Conservation (phyloP, 305 asterid genomes). For the Plantago coronopus region DNA sequence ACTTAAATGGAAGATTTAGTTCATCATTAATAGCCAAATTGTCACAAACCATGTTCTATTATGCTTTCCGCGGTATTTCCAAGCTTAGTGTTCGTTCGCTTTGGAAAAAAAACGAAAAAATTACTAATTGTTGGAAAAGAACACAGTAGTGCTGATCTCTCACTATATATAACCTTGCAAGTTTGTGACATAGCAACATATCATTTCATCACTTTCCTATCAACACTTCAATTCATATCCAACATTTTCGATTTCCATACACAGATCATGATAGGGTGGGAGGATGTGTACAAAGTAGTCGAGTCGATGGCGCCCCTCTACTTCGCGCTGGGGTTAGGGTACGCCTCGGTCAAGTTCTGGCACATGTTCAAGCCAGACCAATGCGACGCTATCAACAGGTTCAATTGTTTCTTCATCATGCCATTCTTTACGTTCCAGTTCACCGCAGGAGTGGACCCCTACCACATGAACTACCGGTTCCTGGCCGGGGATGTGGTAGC, state of each 20-base stretch:
- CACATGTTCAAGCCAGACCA: slow-evolving; percentile 50
- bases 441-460: slow-evolving; percentile 47
- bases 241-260: no score
- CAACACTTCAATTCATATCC: not conserved
- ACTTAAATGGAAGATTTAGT: no score
- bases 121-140: no score
- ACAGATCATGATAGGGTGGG: slow-evolving; percentile 42
- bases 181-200: no score
- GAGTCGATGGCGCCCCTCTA: slow-evolving; percentile 56
- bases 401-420: slow-evolving; percentile 57
- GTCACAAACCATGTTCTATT: no score
- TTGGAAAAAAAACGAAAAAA: no score
- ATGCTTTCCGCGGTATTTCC: no score
- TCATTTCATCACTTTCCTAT: no score
- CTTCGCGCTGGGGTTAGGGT: slow-evolving; percentile 53
- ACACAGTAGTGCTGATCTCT: no score
- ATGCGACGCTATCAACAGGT: slow-evolving; percentile 62
- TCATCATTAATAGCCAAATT: no score
- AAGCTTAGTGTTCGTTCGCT: no score
- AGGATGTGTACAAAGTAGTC: slow-evolving; percentile 52
- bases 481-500: slow-evolving; percentile 46
- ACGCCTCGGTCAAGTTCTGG: slow-evolving; percentile 60
- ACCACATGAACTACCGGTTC: slow-evolving; percentile 51
- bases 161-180: no score
- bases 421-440: slow-evolving; percentile 68